These are phyloP conservation scores for Lophium mytilinum DNA, from an alignment of 495 filamentous ascomycete genomes.

Conservation along the genomic window DNA sequence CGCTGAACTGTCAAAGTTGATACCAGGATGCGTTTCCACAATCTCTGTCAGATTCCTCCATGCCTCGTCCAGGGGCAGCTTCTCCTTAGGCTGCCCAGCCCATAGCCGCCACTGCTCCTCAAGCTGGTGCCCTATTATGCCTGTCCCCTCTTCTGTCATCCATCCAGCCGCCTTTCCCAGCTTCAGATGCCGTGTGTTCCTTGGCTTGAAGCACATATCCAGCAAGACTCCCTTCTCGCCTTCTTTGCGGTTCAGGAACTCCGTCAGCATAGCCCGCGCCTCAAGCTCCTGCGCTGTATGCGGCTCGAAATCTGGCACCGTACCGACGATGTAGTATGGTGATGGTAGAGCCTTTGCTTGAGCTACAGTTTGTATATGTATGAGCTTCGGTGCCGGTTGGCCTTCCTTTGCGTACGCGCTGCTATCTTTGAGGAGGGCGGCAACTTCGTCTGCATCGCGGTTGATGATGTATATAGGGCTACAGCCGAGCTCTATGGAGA, in stretches of 20 bases:
- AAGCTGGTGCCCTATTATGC: conserved; percentile 27
- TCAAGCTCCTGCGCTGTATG: conserved; percentile 19
- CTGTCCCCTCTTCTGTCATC: conserved; percentile 11
- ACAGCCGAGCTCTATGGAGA: conserved; percentile 18
- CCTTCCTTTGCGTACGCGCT: background rate
- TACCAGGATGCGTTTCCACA: conserved; percentile 15
- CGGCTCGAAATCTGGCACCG: conserved; percentile 29
- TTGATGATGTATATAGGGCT: conserved; percentile 12
- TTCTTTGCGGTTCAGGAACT: background rate
- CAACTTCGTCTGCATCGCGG: conserved; percentile 10
- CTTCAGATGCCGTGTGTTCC: conserved; percentile 22
- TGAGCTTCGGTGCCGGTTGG: background rate
- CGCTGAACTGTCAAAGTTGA: conserved; percentile 10
- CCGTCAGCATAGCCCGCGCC: background rate
- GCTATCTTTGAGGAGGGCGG: background rate
- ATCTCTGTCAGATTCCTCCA: conserved; percentile 16
- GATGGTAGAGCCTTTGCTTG: conserved; percentile 2
- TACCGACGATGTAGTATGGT: conserved; percentile 25
- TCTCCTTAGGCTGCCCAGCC: conserved; percentile 12
- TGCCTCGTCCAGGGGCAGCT: conserved; percentile 5
- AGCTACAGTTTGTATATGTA: conserved; percentile 3
- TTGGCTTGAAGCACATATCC: conserved; percentile 31
- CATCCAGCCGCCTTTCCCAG: conserved; percentile 12
- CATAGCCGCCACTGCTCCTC: conserved; percentile 22
- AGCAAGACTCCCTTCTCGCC: conserved; percentile 17